Evolutionary conservation across 495 filamentous ascomycete genomes (phyloP), one percentile per base, ranked within the genome.

Genomic region (Lophium mytilinum): DNA sequence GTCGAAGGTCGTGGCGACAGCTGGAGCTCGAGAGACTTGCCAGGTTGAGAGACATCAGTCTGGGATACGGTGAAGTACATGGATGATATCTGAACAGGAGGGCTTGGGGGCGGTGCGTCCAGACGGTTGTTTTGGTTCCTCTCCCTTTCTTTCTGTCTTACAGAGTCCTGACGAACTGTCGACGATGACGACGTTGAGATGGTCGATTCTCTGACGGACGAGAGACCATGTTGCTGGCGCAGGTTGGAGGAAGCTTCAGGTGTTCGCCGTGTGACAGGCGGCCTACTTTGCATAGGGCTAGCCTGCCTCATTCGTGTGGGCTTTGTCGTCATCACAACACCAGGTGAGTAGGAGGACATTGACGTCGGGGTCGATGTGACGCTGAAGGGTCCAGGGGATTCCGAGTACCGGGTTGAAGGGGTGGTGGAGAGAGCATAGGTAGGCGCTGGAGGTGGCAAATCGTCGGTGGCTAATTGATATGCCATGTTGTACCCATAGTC

Each of bases 291-390:
- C 45, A 77, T 77, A 45, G 83, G 82, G 61, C 85, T 90, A 19
- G 75, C 74, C 67, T 85, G 85, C 70, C 79, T 78, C 37, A 78
- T 68, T 55, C 83, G 80, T 34, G 80, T 65, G 36, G 76, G 71
- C 59, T 87, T 83, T 2, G 70, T 71, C 17, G 88, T 81, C 35
- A 83, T 73, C 56, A 86, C 68, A 37, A 89, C 79, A 1, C 89
- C 87, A 10, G 93, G 90, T 37, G 93, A 98, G 68, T 93, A 87
- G n/a, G 93, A 96, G 8, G 90, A 95, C 66, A 90, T 81, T 8
- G 93, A 96, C n/a, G 91, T 96, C 1, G 93, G 91, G 2, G 93
- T 96, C 9, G 93, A 95, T 41, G 89, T 86, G 63, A 86, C 80
- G 71, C 92, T 95, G 72, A 94, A 97, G 35, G 87, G 77, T 5